These are phyloP conservation scores for Tylopilus sp. DNA, from an alignment of 768 basidiomycete species.

Conservation along the genomic window DNA sequence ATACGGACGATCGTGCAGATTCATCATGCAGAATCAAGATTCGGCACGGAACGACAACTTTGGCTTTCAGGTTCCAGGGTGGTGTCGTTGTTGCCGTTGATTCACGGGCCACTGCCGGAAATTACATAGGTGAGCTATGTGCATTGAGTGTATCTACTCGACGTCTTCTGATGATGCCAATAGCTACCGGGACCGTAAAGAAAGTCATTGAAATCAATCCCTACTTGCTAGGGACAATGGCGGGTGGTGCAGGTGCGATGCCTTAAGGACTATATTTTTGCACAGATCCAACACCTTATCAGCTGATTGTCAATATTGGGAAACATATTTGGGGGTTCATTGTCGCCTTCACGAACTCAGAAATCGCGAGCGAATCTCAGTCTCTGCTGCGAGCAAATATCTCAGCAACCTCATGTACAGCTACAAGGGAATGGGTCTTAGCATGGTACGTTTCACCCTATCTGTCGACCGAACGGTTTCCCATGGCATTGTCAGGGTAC, in stretches of 20 bases:
- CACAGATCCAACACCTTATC: constrained; percentile 8
- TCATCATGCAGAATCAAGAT: constrained; percentile 96
- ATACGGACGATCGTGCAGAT: constrained; percentile 95
- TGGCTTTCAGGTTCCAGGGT: constrained; percentile 95
- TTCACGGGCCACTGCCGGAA: constrained; percentile 94
- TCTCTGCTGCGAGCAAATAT: constrained; percentile 98
- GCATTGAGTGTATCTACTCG: background rate
- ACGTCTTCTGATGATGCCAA: background rate
- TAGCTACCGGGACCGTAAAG: constrained; percentile 96
- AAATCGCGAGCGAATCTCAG: constrained; percentile 95
- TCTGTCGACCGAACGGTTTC: background rate
- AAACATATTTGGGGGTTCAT: constrained; percentile 97
- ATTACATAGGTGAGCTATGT: constrained; percentile 77
- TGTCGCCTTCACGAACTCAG: constrained; percentile 95
- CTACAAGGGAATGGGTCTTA: constrained; percentile 99
- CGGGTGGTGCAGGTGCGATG: constrained; percentile 88
- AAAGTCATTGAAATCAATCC: constrained; percentile 99
- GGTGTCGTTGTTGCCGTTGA: constrained; percentile 99
- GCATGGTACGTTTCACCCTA: constrained; percentile 69
- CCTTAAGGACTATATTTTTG: background rate
- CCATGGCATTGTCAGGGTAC: constrained; percentile 63
- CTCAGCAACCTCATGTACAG: constrained; percentile 95
- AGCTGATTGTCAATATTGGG: constrained; percentile 98
- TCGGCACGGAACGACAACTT: constrained; percentile 96
- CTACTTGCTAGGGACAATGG: constrained; percentile 98